Evolutionary conservation across 2,329 filamentous ascomycete species (phyloP).

Genomic region (Magnaporthiopsis rhizophila): DNA sequence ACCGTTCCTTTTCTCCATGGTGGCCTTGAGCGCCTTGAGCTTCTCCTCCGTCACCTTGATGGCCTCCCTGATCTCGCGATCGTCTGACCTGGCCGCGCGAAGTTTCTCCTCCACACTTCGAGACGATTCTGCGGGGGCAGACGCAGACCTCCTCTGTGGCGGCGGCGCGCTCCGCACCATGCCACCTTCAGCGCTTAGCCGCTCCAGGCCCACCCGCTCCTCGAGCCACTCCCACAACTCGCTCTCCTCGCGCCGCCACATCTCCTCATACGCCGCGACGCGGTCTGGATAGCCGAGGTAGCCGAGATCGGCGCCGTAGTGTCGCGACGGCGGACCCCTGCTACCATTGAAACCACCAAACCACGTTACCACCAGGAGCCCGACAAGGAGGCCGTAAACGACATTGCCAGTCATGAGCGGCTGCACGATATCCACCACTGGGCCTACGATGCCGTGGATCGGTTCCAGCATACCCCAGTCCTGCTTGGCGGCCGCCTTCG

Average conservation of each 20-base stretch:
- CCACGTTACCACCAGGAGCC: constrained; percentile 68
- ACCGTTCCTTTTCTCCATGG: constrained; percentile 46
- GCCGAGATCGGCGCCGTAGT: constrained; percentile 28
- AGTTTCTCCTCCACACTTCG: constrained; percentile 53
- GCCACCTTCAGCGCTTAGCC: constrained; percentile 31
- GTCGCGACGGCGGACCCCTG: constrained; percentile 21
- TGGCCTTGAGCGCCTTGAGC: constrained; percentile 65
- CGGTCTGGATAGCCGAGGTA: constrained; percentile 49
- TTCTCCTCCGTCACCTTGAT: constrained; percentile 83
- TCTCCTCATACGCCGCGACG: constrained; percentile 79
- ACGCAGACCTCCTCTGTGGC: constrained; percentile 36
- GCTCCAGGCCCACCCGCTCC: constrained; percentile 69
- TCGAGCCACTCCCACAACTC: constrained; percentile 93
- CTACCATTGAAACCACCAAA: constrained; percentile 46
- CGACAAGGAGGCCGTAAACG: constrained; percentile 64
- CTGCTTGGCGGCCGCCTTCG: constrained; percentile 32
- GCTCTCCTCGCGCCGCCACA: constrained; percentile 82
- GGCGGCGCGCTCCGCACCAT: constrained; percentile 9
- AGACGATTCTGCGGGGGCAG: constrained; percentile 30
- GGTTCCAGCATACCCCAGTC: constrained; percentile 81
- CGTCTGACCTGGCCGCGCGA: constrained; percentile 54
- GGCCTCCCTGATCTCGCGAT: constrained; percentile 68
- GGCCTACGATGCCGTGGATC: constrained; percentile 59
- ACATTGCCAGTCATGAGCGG: constrained; percentile 70
- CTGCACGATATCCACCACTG: constrained; percentile 59